Evolutionary conservation across 768 basidiomycete species (phyloP).

Genomic region (Termitomyces sp.): DNA sequence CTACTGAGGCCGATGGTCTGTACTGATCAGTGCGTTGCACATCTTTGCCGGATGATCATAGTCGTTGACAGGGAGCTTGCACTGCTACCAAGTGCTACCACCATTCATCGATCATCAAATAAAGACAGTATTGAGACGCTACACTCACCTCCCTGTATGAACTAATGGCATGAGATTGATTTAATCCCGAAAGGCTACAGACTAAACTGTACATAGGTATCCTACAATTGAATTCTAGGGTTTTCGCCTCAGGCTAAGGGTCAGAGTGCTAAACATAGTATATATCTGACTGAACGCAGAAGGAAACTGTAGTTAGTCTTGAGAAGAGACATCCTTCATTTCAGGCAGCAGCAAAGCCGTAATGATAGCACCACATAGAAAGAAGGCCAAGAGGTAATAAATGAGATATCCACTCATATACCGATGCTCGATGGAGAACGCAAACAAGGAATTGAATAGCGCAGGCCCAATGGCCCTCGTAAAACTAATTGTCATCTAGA

Average conservation of each 20-base stretch:
- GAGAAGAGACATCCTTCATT: neutral
- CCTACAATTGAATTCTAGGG: neutral
- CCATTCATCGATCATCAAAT: neutral
- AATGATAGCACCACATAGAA: conserved; percentile 26
- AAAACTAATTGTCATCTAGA: conserved; percentile 37
- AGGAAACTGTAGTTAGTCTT: neutral
- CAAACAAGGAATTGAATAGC: conserved; percentile 58
- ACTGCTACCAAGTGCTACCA: no score
- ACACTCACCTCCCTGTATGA: neutral
- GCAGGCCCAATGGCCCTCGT: conserved; percentile 54
- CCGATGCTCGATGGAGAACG: conserved; percentile 50
- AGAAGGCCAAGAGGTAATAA: conserved; percentile 35
- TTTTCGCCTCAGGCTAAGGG: neutral
- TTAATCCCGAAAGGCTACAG: neutral
- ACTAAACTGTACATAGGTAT: neutral
- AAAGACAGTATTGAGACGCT: no score
- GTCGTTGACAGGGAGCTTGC: no score
- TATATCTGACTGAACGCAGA: neutral
- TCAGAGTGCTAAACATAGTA: no score
- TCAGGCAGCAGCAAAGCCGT: conserved; percentile 26
- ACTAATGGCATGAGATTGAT: neutral
- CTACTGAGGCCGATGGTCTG: neutral
- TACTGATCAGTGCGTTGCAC: no score
- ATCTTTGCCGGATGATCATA: no score
- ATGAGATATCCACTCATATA: conserved; percentile 53